Conservation (phyloP, 106 monocot genomes). For the Dendrobium nobile region DNA sequence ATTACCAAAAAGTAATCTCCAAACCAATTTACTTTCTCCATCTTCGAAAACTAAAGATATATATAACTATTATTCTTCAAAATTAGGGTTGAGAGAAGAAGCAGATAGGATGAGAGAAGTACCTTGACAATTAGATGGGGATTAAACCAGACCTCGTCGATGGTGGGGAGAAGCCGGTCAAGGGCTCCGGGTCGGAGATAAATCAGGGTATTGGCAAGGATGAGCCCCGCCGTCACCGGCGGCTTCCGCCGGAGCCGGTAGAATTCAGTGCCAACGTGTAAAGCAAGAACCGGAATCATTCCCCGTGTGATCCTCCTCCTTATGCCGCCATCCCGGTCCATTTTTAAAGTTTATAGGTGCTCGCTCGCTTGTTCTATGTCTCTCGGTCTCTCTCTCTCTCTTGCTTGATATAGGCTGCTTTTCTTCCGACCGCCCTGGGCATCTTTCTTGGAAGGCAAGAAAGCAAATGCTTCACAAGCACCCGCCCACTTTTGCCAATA, state of each 20-base stretch:
- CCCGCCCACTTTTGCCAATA: too few species aligned
- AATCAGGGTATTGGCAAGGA: conserved; percentile 69
- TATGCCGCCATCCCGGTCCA: conserved; percentile 4
- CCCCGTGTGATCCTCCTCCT: conserved; percentile 29
- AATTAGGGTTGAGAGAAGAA: background rate
- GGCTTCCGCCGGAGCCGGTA: conserved; percentile 45
- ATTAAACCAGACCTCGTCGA: conserved; percentile 68
- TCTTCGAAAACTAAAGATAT: background rate
- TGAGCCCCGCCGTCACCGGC: conserved; percentile 81
- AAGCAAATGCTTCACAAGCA: too few species aligned
- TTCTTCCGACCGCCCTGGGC: background rate
- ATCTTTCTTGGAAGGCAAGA: background rate
- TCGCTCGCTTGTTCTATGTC: background rate
- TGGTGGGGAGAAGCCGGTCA: conserved; percentile 48
- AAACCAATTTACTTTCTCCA: background rate
- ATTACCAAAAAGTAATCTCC: background rate
- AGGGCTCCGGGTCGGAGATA: conserved; percentile 73
- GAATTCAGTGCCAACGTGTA: conserved; percentile 77
- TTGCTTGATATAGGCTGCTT: background rate
- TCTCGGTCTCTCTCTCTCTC: background rate
- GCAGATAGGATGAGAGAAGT: background rate
- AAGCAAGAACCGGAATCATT: conserved; percentile 74
- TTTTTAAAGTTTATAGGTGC: background rate
- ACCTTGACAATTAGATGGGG: conserved; percentile 88
- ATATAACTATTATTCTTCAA: background rate